Evolutionary conservation across 768 basidiomycete species (phyloP).

Genomic region (Naganishia vishniacii): DNA sequence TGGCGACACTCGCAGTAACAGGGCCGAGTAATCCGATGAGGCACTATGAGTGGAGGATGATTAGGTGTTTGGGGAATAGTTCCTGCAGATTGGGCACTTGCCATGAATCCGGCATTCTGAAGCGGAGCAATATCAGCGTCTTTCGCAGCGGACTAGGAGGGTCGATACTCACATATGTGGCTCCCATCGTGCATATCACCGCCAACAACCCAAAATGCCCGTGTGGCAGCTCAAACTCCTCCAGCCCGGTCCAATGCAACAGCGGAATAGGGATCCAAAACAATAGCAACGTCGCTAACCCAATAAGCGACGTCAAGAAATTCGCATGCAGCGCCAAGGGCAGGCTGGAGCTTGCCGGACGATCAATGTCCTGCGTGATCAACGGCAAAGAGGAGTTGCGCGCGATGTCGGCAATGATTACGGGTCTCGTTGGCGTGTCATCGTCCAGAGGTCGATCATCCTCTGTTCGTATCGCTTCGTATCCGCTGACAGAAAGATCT

Average conservation of each 20-base stretch:
- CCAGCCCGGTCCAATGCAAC: conserved; percentile 62
- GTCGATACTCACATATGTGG: conserved; percentile 53
- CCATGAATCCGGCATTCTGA: conserved; percentile 76
- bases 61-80: background rate
- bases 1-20: conserved; percentile 79
- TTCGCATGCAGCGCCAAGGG: conserved; percentile 84
- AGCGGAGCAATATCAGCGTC: background rate
- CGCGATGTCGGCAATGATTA: background rate
- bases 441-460: background rate
- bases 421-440: background rate
- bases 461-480: conserved; percentile 17
- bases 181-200: conserved; percentile 66
- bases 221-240: conserved; percentile 64
- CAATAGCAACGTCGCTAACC: conserved; percentile 64
- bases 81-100: conserved; percentile 37
- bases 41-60: conserved; percentile 52
- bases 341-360: conserved; percentile 42
- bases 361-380: background rate
- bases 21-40: conserved; percentile 82
- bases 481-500: background rate
- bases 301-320: conserved; percentile 71
- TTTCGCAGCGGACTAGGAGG: background rate
- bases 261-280: conserved; percentile 76
- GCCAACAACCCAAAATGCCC: conserved; percentile 56
- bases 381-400: background rate